A percentile compares a stretch with the other conserved stretches of the same genome.
These are phyloP conservation scores for Globisporangium nunn DNA, from an alignment of 352 stramenopile species.

Conservation along the genomic window DNA sequence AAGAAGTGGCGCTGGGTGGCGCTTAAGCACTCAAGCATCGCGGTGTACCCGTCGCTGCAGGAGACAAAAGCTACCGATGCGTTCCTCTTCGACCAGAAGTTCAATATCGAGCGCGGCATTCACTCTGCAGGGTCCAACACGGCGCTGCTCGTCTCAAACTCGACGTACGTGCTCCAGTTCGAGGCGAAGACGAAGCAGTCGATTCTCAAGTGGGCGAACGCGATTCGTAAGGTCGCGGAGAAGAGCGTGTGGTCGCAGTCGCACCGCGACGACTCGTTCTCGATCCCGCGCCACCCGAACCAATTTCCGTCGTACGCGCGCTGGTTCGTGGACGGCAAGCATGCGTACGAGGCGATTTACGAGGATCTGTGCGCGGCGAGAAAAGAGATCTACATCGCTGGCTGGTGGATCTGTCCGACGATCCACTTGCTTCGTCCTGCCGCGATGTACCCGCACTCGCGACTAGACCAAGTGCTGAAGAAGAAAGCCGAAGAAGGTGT, in stretches of 20 bases:
- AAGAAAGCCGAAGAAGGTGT: conserved; percentile 79
- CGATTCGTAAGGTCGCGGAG: conserved; percentile 64
- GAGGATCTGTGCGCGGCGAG: conserved; percentile 47
- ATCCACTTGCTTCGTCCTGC: conserved; percentile 76
- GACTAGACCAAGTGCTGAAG: conserved; percentile 55
- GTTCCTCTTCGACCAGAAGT: conserved; percentile 78
- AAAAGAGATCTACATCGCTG: conserved; percentile 88
- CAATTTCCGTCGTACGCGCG: conserved; percentile 57
- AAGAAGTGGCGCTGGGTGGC: conserved; percentile 80
- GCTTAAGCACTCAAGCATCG: conserved; percentile 75
- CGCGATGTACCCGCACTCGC: conserved; percentile 44
- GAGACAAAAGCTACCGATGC: conserved; percentile 60
- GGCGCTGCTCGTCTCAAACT: conserved; percentile 70
- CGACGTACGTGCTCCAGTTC: conserved; percentile 80
- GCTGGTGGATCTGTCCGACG: conserved; percentile 86
- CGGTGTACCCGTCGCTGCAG: conserved; percentile 71
- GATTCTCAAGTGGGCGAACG: conserved; percentile 80
- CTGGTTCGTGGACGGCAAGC: conserved; percentile 81
- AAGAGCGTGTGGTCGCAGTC: conserved; percentile 68
- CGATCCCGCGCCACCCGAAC: conserved; percentile 60
- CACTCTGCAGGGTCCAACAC: conserved; percentile 72
- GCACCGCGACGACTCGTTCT: conserved; percentile 75
- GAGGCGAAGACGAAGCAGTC: conserved; percentile 76
- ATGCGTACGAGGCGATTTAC: conserved; percentile 72
- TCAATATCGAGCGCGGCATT: conserved; percentile 76